Evolutionary conservation across 306 rosid genomes (phyloP).

Genomic region (Carpinus viminea): DNA sequence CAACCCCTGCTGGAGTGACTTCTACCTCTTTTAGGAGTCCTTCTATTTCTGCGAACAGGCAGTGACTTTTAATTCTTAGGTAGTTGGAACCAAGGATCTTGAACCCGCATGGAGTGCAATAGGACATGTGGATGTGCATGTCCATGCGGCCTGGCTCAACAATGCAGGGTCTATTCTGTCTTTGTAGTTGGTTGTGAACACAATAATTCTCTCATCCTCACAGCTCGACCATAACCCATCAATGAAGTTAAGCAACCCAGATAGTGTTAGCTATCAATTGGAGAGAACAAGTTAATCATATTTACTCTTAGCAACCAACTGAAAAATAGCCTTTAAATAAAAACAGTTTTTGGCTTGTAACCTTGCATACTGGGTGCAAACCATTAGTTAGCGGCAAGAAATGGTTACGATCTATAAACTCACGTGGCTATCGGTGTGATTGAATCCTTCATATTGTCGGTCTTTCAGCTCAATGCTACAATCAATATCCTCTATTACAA

Average conservation of each 20-base stretch:
- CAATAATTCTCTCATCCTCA: slow-evolving; percentile 35
- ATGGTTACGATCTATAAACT: background rate
- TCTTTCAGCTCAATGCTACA: slow-evolving; percentile 33
- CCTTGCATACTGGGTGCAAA: background rate
- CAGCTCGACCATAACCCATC: slow-evolving; percentile 35
- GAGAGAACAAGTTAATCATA: background rate
- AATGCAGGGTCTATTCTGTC: slow-evolving; percentile 37
- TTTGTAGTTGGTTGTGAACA: slow-evolving; percentile 31
- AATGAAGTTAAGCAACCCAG: slow-evolving; percentile 37
- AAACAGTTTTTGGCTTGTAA: background rate
- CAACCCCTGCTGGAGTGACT: slow-evolving; percentile 38
- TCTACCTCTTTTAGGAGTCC: slow-evolving; percentile 28
- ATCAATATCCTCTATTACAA: slow-evolving; percentile 46
- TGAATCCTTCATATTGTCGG: slow-evolving; percentile 13
- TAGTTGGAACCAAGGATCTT: slow-evolving; percentile 35
- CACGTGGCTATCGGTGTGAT: slow-evolving; percentile 24
- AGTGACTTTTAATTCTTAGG: slow-evolving; percentile 14
- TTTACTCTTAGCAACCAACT: background rate
- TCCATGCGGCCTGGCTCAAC: slow-evolving; percentile 47
- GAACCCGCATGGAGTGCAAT: slow-evolving; percentile 34
- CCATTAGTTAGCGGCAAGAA: too few relatives aligned
- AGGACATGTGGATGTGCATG: slow-evolving; percentile 43
- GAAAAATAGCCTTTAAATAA: background rate
- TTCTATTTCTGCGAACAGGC: slow-evolving; percentile 26
- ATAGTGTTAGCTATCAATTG: slow-evolving; percentile 26